These are phyloP conservation scores for Diaporthe ampelina DNA, from an alignment of 2,329 filamentous ascomycete genomes.

Conservation along the genomic window DNA sequence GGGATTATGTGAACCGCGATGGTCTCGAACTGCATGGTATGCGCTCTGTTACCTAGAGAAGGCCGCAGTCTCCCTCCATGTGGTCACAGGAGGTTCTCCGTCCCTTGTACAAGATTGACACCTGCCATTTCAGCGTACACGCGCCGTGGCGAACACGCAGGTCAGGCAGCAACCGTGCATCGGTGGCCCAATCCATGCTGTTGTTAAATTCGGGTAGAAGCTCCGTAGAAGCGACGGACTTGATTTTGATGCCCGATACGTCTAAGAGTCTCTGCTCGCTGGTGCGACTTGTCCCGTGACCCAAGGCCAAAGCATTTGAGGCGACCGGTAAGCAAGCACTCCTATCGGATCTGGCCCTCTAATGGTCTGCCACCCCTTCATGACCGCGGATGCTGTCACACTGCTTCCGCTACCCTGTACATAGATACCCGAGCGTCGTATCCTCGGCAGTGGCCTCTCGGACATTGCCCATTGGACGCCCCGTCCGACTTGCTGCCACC, in stretches of 20 bases:
- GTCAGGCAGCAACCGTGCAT: background rate
- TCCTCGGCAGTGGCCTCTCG: background rate
- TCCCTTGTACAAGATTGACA: constrained; percentile 56
- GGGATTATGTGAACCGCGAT: constrained; percentile 49
- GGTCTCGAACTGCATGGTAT: constrained; percentile 57
- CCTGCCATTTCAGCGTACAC: constrained; percentile 53
- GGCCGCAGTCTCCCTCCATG: constrained; percentile 58
- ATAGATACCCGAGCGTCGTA: background rate
- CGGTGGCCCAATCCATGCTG: constrained; percentile 35
- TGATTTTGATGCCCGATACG: constrained; percentile 52
- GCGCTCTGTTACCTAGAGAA: constrained; percentile 56
- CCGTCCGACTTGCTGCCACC: background rate
- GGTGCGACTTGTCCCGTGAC: constrained; percentile 54
- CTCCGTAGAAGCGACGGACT: constrained; percentile 50
- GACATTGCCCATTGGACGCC: background rate
- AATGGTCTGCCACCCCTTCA: background rate
- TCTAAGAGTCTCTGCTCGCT: constrained; percentile 52
- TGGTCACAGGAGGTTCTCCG: constrained; percentile 62
- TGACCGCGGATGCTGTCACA: background rate
- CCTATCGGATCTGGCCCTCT: background rate
- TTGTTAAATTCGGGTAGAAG: constrained; percentile 38
- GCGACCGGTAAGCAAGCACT: constrained; percentile 46
- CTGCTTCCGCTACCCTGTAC: background rate
- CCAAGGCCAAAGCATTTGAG: constrained; percentile 59
- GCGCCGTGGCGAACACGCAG: constrained; percentile 55